Evolutionary conservation across 306 rosid genomes (phyloP), one percentile per base, ranked within the genome.

Genomic region (Castanea sativa): DNA sequence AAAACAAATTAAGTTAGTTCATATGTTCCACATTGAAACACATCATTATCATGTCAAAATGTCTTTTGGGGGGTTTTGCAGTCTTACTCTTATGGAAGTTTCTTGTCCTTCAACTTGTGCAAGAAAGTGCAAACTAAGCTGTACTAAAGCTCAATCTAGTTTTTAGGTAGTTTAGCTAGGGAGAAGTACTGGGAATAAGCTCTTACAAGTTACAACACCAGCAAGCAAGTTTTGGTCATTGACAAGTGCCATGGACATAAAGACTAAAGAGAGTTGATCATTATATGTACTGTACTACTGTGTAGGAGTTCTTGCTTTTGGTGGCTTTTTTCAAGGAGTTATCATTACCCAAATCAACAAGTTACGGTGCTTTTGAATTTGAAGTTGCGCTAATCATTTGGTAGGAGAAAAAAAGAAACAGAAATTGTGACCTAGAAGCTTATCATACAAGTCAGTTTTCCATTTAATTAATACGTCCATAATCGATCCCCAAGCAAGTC

Each of bases 391-490:
- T 75, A 59, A 73, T 29, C 30, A 65, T 41, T 64, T 45, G 59
- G 18, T 45, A 29, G n/a, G 51, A 2, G 55, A 57, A 41, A 83
- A 76, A 68, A 83, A 76, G 35, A 78, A 81, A 29, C 67, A 4
- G 21, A 49, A 55, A 41, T 10, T 10, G 70, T 41, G 56, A 67
- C 9, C 27, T 13, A 67, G 74, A 82, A 41, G 29, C 56, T 61
- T 74, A 60, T n/a, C 45, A 8, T 6, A 52, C 6, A 56, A 65
- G 83, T 82, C 88, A 85, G 81, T 71, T 65, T 78, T 73, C 73
- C 1, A 11, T 79, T 78, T 79, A 55, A 79, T 38, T 76, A 41
- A 75, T 65, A 53, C 79, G 11, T 12, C 75, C 71, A 69, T 60
- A 27, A 19, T 67, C 27, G 29, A 68, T 75, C 75, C 67, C 71